Conservation (phyloP, 176 grass and related monocot species). For the Cymbopogon citratus region DNA sequence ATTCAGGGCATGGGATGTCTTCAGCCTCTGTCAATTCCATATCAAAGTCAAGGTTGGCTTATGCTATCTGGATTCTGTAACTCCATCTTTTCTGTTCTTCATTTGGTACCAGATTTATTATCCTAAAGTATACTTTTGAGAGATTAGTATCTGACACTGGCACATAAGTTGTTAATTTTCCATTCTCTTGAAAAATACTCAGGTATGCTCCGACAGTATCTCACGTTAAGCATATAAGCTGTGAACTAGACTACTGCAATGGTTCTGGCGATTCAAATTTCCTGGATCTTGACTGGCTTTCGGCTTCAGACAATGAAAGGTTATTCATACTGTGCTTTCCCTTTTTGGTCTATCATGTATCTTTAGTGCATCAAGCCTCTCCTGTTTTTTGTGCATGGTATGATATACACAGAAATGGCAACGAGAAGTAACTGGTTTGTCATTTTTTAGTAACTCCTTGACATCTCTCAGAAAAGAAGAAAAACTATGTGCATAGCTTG, state of each 20-base stretch:
- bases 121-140: background rate
- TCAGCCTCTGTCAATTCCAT: constrained; percentile 10
- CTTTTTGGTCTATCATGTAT: constrained; percentile 10
- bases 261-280: constrained; percentile 58
- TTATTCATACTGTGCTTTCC: constrained; percentile 20
- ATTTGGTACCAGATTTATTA: background rate
- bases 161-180: constrained; percentile 7
- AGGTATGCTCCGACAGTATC: constrained; percentile 42
- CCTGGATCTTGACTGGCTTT: constrained; percentile 57
- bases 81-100: constrained; percentile 2
- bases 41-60: constrained; percentile 40
- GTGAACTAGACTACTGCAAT: constrained; percentile 36
- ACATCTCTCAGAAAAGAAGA: background rate
- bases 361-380: background rate
- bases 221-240: constrained; percentile 33
- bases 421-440: background rate
- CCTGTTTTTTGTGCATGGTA: background rate
- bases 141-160: background rate
- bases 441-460: background rate
- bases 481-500: background rate
- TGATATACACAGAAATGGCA: constrained; percentile 3
- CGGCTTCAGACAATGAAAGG: constrained; percentile 53
- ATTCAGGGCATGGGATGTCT: constrained; percentile 22
- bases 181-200: constrained; percentile 24
- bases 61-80: constrained; percentile 21